Base-by-base conservation (phyloP, 306 rosid species). In the Biancaea sappan region DNA sequence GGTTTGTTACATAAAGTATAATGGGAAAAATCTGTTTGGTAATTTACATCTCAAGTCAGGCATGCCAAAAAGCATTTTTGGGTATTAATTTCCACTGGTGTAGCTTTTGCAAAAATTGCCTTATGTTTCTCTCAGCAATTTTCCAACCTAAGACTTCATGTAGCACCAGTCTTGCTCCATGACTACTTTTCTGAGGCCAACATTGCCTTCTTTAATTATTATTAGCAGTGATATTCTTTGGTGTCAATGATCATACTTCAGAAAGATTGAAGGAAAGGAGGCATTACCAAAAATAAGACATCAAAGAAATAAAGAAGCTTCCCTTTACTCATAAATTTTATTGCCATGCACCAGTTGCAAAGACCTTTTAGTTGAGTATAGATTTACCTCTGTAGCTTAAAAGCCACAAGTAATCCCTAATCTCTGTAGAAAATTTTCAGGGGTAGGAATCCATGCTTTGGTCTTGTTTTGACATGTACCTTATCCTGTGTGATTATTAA, bases 241-340 rank as follows among this genome's bases (percentile, higher is more conserved):
- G 51, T 48, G 50, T 44, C 50, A 79, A 65, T 66, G 54, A 14
- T 15, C 47, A 28, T 73, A 57, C 26, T 65, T 66, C 68, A 67
- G 60, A 67, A 56, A 35, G 6, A 8, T 31, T 34, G 37, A 54
- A 66, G 29, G 46, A 54, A 66, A 47, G 35, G 51, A 51, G 35
- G 48, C 34, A 32, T 32, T 47, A 61, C 12, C 50, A 3, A 44
- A 48, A n/a, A 16, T n/a, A n/a, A 7, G 54, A 48, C 6, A 48
- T 2, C 48, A 48, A 73, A 62, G 34, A 12, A 65, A 60, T 26
- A 54, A 18, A 31, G 34, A 31, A 31, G 5, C 34, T 31, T 31
- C 2, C 34, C 34, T 31, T 31, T 31, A 31, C 34, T 31, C 34
- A 31, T 31, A 5, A 31, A 31, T 31, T n/a, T n/a, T 31, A 5